A percentile compares a stretch with the other conserved stretches of the same genome.
Conservation (phyloP, 2,329 filamentous ascomycete genomes). For the Aspergillus phoenicis region DNA sequence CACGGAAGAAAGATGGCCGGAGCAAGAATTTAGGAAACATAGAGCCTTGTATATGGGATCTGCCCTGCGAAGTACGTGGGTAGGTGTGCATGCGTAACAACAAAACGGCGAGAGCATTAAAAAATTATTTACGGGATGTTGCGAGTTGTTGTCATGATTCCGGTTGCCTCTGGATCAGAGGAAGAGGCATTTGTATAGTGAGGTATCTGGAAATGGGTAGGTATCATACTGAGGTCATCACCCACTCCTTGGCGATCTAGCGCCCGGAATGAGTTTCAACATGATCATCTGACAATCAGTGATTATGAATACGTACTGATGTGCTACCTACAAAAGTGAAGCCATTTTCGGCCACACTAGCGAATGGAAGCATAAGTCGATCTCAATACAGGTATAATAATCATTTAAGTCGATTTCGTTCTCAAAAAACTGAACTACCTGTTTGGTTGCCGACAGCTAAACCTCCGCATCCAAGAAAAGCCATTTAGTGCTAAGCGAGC, state of each 20-base stretch:
- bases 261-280: too few relatives aligned
- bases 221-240: constrained; percentile 6
- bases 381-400: not conserved
- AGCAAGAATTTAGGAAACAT: constrained; percentile 57
- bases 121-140: too few relatives aligned
- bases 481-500: constrained; percentile 76
- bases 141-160: not conserved
- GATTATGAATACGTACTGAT: not conserved
- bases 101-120: not conserved
- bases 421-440: not conserved
- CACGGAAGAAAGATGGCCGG: constrained; percentile 52
- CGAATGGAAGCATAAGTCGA: not conserved
- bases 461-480: constrained; percentile 87
- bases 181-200: not conserved
- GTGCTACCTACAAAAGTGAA: not conserved
- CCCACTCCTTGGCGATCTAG: not conserved
- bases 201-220: not conserved
- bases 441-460: constrained; percentile 45
- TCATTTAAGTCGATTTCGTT: not conserved
- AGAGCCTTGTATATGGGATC: not conserved
- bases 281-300: not conserved
- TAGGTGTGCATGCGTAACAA: not conserved
- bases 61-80: not conserved
- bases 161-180: not conserved
- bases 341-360: not conserved